Base-by-base conservation (phyloP, 2,329 filamentous ascomycete genomes). In the Hymenoscyphus salicellus region DNA sequence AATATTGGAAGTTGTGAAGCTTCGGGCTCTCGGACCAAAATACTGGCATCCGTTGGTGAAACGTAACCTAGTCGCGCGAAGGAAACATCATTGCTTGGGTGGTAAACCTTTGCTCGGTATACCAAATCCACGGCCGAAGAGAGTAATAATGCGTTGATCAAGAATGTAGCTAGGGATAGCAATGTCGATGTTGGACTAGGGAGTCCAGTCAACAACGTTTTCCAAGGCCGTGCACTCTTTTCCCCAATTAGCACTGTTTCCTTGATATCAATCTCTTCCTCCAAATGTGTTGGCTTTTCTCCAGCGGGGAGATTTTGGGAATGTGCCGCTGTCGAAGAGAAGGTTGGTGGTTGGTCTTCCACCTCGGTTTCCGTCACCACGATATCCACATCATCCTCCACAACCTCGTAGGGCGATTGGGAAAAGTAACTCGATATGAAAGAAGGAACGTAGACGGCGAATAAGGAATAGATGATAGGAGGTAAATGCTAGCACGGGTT, bases 31-130 rank as follows among this genome's bases (percentile, higher is more conserved):
- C 95, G 86, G 57, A 99, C 82, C 32, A 99, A 79, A 46, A 99
- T 83, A 66, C 87, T 93, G 26, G 93, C 95, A 63, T 89, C 89
- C 0, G 83, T 85, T 20, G 91, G 85, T 4, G 93, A 96, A 32
- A 98, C 89, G 75, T 94, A 94, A 30, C 95, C 95, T 17, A 97
- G 81, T 8, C 95, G 86, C 49, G 91, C 91, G 75, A 99, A 96
- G 0, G 93, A 91, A 11, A 97, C 80, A 69, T 96, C 88, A 32
- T 91, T 80, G 30, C 83, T 87, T 3, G 89, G 87, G 75, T 96
- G 83, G 38, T 89, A 84, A 65, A 89, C 76, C 11, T 86, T 86
- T 1, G 90, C 89, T 23, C 90, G 86, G 74, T 91, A 93, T 16
- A 96, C 82, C 46, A 93, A 85, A 76, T 99, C 95, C 30, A 89